These are phyloP conservation scores for Trichothecium roseum DNA, from an alignment of 2,329 filamentous ascomycete species.

Conservation along the genomic window DNA sequence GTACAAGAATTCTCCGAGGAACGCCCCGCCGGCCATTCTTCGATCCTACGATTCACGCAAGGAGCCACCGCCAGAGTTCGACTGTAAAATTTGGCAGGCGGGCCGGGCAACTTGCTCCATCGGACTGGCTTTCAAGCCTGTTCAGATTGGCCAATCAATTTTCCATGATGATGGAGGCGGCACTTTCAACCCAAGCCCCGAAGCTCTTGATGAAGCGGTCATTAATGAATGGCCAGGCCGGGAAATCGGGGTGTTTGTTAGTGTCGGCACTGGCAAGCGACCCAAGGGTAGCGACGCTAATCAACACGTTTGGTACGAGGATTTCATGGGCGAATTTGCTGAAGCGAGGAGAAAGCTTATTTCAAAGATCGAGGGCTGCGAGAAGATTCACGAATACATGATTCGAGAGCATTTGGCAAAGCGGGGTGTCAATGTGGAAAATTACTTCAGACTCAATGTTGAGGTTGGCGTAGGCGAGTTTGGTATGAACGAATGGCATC, in stretches of 20 bases:
- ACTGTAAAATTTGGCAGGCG: constrained; percentile 95
- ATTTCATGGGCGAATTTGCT: constrained; percentile 83
- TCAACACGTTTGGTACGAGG: constrained; percentile 82
- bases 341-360: constrained; percentile 81
- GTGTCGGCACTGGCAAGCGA: constrained; percentile 86
- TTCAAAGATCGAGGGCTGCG: constrained; percentile 89
- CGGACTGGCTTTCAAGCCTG: constrained; percentile 88
- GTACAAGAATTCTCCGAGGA: constrained; percentile 69
- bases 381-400: constrained; percentile 83
- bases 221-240: constrained; percentile 92
- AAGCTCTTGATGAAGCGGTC: constrained; percentile 79
- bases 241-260: constrained; percentile 85
- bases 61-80: constrained; percentile 81
- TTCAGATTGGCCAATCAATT: constrained; percentile 83
- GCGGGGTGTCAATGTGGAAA: constrained; percentile 72
- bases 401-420: constrained; percentile 64
- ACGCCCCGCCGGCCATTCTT: constrained; percentile 60
- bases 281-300: constrained; percentile 55
- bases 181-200: constrained; percentile 82
- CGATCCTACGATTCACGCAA: constrained; percentile 92
- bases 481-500: constrained; percentile 97
- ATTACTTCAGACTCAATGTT: constrained; percentile 95
- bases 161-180: constrained; percentile 91
- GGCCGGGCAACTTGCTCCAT: constrained; percentile 90
- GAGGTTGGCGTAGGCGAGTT: constrained; percentile 95